Evolutionary conservation across 2,329 filamentous ascomycete species (phyloP), one percentile per base, ranked within the genome.

Genomic region (Thyridium curvatum): DNA sequence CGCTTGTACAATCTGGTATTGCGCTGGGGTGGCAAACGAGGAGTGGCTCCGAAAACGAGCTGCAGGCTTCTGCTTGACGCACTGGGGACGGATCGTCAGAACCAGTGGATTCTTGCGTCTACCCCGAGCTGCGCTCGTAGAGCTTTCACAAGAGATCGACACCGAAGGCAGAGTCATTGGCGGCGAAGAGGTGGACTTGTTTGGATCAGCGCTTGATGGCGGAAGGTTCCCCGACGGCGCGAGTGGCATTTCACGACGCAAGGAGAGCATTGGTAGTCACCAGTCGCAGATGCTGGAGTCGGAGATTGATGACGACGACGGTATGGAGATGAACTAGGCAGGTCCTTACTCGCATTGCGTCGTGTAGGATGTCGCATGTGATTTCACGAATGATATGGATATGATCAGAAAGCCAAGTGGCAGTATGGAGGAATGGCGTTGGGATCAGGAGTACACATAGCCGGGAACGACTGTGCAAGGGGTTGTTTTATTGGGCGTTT

Each of bases 1-100:
- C 55, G 91, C 91, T 3, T 95, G 93, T 47, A 84, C 94, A 50
- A 90, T 95, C 41, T 98, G 94, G 89, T 90, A 97, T 60, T 88
- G 89, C 47, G 89, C 93, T 2, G 85, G 84, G 8, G 79, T 91
- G 12, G 91, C 93, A 13, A 86, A 83, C 50, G 93, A 98, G 62
- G 87, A 94, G 38, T 96, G 90, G 89, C 74, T 98, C 30, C 86
- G 89, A 58, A 86, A 86, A 51, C 82, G 91, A 38, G 88, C 93
- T 0, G 90, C 90, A 0, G 73, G 72, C 34, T 97, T 94, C 62
- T 96, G 89, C 56, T 78, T 98, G 61, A 84, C 84, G 30, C 87
- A 97, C 60, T 98, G 93, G 89, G 93, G 93, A 38, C 82, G 93
- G 34, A 79, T 98, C 18, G 93, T 97, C 16, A 82, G 93, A 14